phyloP scores from a whole-genome alignment of 345 rosid genomes.

The Rhodamnia argentea region DNA sequence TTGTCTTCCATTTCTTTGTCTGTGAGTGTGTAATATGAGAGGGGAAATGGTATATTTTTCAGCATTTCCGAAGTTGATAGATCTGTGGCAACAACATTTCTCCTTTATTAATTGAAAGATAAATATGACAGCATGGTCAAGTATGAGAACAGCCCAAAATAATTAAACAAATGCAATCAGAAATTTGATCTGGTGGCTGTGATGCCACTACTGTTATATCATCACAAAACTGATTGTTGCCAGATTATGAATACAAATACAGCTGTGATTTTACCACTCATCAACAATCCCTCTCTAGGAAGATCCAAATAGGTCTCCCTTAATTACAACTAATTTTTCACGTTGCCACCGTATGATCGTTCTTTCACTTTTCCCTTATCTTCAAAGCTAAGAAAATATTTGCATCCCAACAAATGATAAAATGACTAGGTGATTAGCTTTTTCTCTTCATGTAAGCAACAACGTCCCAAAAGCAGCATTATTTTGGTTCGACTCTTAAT shows the following conservation, averaged over 20 bases:
- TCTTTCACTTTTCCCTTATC: neutral
- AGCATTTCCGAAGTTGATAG: constrained; percentile 20
- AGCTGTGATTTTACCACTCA: neutral
- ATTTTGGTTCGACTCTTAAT: neutral
- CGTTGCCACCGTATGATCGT: neutral
- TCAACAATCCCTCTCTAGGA: neutral
- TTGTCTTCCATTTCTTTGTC: constrained; percentile 70
- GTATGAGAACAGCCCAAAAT: neutral
- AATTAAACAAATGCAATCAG: neutral
- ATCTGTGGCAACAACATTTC: constrained; percentile 7
- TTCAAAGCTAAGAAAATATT: neutral
- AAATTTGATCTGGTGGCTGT: neutral
- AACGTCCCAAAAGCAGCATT: neutral
- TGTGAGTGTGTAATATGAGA: constrained; percentile 62
- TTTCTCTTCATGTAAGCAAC: neutral
- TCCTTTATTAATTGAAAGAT: constrained; percentile 11
- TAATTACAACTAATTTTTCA: neutral
- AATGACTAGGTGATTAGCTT: neutral
- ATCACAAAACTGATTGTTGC: neutral
- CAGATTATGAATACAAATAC: neutral
- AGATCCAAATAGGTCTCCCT: neutral
- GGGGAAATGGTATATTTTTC: constrained; percentile 75
- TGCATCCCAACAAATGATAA: neutral
- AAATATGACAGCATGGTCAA: neutral
- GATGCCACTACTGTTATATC: neutral